These are phyloP conservation scores for Fraxinus americana DNA, from an alignment of 257 asterid species.

Conservation along the genomic window DNA sequence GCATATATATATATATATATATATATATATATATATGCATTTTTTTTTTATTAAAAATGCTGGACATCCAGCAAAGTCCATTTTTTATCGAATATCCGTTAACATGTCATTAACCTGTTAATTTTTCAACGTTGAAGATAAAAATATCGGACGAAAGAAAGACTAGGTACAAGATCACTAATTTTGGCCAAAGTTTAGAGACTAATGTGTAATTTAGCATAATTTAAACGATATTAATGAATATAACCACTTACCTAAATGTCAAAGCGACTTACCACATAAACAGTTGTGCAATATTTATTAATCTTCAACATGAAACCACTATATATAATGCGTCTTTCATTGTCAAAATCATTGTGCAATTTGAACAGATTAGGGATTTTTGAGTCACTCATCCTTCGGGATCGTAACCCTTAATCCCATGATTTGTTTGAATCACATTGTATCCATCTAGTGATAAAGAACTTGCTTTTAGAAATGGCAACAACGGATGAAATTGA, in stretches of 20 bases:
- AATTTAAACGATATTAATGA: no score
- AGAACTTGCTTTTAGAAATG: constrained; percentile 32
- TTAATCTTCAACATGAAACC: not conserved
- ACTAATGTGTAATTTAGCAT: not conserved
- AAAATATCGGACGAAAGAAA: no score
- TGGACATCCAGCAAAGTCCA: no score
- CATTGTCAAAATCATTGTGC: not conserved
- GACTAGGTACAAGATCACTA: no score
- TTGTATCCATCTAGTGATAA: not conserved
- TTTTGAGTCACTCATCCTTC: not conserved
- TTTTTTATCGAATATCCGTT: no score
- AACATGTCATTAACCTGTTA: no score
- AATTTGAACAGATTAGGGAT: not conserved
- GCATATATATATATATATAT: no score
- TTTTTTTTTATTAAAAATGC: no score
- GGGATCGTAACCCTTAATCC: constrained; percentile 9
- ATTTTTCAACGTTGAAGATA: no score
- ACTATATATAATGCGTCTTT: not conserved
- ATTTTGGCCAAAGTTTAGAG: not conserved
- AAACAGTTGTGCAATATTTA: no score
- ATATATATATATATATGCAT: no score
- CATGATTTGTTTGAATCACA: not conserved
- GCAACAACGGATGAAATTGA: constrained; percentile 33
- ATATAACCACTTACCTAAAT: not conserved
- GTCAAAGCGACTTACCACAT: no score